Evolutionary conservation across 1,284 basidiomycete genomes (phyloP).

Genomic region (Microbotryomycetes sp.): DNA sequence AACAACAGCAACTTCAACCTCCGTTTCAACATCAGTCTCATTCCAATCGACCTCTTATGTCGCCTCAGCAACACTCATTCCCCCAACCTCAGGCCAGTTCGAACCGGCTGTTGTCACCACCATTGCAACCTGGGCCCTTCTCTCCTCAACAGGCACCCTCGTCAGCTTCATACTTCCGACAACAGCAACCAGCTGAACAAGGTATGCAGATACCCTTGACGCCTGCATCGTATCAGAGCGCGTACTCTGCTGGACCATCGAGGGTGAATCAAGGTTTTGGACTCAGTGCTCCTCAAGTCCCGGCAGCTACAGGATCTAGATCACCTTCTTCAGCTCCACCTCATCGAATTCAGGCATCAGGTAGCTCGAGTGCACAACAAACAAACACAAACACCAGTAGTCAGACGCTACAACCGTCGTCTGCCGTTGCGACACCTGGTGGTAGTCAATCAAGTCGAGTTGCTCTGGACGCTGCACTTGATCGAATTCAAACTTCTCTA

Average conservation of each 20-base stretch:
- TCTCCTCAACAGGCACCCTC: neutral
- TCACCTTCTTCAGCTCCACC: too few species aligned
- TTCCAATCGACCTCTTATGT: neutral
- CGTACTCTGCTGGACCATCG: neutral
- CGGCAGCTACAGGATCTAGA: neutral
- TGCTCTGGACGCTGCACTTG: slow-evolving; percentile 62
- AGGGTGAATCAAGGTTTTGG: neutral
- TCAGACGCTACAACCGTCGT: neutral
- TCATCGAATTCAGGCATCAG: too few species aligned
- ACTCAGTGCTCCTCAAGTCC: neutral
- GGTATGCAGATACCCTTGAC: neutral
- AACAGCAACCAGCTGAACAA: neutral
- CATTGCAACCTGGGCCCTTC: neutral
- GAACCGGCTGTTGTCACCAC: neutral
- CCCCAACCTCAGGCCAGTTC: neutral
- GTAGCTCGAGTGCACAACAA: neutral
- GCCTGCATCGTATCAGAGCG: neutral
- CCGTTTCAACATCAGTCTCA: neutral
- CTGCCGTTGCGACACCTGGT: neutral
- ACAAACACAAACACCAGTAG: neutral
- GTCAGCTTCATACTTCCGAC: neutral
- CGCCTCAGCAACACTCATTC: neutral
- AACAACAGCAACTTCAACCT: neutral
- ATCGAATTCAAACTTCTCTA: slow-evolving; percentile 78
- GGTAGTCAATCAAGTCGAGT: slow-evolving; percentile 13